These are phyloP conservation scores for Lophiostoma macrostomum DNA, from an alignment of 495 filamentous ascomycete genomes.

Conservation along the genomic window DNA sequence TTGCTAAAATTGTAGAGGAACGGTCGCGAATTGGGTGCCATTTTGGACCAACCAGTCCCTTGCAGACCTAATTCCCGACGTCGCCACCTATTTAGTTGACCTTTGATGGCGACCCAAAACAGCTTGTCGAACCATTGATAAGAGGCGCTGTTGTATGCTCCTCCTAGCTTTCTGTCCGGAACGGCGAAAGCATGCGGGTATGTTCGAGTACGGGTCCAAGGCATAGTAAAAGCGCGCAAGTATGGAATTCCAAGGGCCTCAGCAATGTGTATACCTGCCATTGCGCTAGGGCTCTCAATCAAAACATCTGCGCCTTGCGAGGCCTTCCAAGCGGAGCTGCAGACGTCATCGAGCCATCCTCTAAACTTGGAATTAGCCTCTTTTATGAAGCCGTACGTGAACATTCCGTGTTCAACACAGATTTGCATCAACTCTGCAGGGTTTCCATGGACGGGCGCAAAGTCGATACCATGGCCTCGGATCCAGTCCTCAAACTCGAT, in stretches of 20 bases:
- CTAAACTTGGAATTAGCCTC: slow-evolving; percentile 88
- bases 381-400: slow-evolving; percentile 84
- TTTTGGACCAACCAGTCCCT: slow-evolving; percentile 78
- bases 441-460: slow-evolving; percentile 81
- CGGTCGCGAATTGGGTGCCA: slow-evolving; percentile 94
- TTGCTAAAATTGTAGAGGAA: slow-evolving; percentile 98
- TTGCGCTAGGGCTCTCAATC: slow-evolving; percentile 94
- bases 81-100: slow-evolving; percentile 91
- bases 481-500: slow-evolving; percentile 87
- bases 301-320: slow-evolving; percentile 87
- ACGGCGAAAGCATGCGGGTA: slow-evolving; percentile 99
- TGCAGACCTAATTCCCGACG: slow-evolving; percentile 74
- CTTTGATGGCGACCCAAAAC: slow-evolving; percentile 90
- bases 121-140: slow-evolving; percentile 97
- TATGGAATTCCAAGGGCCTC: slow-evolving; percentile 92
- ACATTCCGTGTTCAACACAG: slow-evolving; percentile 96
- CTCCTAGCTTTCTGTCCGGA: slow-evolving; percentile 88
- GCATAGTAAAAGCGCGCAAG: slow-evolving; percentile 98
- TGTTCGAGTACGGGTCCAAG: slow-evolving; percentile 91
- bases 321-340: slow-evolving; percentile 77
- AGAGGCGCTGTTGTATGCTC: slow-evolving; percentile 88
- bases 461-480: slow-evolving; percentile 86
- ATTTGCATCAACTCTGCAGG: slow-evolving; percentile 92
- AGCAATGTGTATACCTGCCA: slow-evolving; percentile 98
- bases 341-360: slow-evolving; percentile 86